Percentiles rank a stretch among this genome's conserved stretches.
phyloP scores from a whole-genome alignment of 1,284 basidiomycete genomes.

The Moesziomyces aphidis region DNA sequence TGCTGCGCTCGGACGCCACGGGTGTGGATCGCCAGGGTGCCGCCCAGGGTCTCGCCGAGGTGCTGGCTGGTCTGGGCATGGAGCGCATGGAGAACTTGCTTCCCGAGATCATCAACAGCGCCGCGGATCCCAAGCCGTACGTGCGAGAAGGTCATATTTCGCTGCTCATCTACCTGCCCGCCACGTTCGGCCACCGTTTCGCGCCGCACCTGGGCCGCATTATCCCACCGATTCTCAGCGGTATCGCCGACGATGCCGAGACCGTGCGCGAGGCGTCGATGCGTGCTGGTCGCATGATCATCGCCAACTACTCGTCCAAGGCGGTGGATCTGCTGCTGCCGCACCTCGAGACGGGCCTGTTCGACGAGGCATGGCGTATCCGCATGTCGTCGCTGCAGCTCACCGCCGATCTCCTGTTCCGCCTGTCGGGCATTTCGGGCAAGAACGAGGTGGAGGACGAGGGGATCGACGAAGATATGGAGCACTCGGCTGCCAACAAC shows the following conservation, averaged over 20 bases:
- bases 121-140: slow-evolving; percentile 87
- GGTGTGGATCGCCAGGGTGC: slow-evolving; percentile 98
- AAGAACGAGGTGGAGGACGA: slow-evolving; percentile 77
- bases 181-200: slow-evolving; percentile 93
- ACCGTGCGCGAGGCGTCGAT: slow-evolving; percentile 92
- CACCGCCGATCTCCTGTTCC: slow-evolving; percentile 95
- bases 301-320: slow-evolving; percentile 90
- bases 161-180: slow-evolving; percentile 92
- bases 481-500: slow-evolving; percentile 74
- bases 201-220: slow-evolving; percentile 95
- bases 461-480: slow-evolving; percentile 71
- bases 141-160: slow-evolving; percentile 99
- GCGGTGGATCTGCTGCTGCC: slow-evolving; percentile 95
- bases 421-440: slow-evolving; percentile 95
- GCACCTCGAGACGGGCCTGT: slow-evolving; percentile 93
- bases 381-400: slow-evolving; percentile 90
- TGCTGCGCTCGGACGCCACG: slow-evolving; percentile 91
- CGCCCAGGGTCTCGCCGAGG: slow-evolving; percentile 96
- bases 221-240: slow-evolving; percentile 90
- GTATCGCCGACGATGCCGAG: slow-evolving; percentile 93
- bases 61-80: slow-evolving; percentile 94
- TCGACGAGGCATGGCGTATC: slow-evolving; percentile 94
- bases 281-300: slow-evolving; percentile 98
- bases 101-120: slow-evolving; percentile 92
- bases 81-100: slow-evolving; percentile 94